Evolutionary conservation across 1,284 basidiomycete genomes (phyloP).

Genomic region (Phaffia rhodozyma): DNA sequence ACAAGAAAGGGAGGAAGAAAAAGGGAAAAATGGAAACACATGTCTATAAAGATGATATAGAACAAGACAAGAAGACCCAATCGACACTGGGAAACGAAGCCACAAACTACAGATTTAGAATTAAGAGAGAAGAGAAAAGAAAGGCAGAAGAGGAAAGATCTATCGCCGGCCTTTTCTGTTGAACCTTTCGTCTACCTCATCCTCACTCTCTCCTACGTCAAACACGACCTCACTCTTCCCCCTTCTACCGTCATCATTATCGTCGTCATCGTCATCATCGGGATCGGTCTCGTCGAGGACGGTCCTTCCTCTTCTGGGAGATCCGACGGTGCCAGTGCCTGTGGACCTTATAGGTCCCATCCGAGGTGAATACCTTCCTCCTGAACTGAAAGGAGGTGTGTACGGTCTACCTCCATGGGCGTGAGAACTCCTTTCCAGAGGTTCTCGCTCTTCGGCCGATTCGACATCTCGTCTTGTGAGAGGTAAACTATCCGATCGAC

Average conservation of each 20-base stretch:
- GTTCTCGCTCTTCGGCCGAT: constrained; percentile 4
- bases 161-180: too few species aligned
- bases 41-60: too few species aligned
- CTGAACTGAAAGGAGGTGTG: constrained; percentile 21
- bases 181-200: too few species aligned
- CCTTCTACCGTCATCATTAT: background rate
- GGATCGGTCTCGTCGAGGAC: background rate
- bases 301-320: background rate
- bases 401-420: constrained; percentile 23
- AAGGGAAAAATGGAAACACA: too few species aligned
- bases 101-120: too few species aligned
- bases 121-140: too few species aligned
- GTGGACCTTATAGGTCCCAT: background rate
- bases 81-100: too few species aligned
- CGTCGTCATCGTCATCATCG: background rate
- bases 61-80: too few species aligned
- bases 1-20: too few species aligned
- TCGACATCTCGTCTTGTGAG: constrained; percentile 8
- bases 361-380: constrained; percentile 36
- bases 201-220: too few species aligned
- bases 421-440: constrained; percentile 33
- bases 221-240: too few species aligned
- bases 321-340: background rate
- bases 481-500: constrained; percentile 6
- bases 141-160: too few species aligned